phyloP scores from a whole-genome alignment of 805 yeast species.

The Schizosaccharomyces osmophilus region DNA sequence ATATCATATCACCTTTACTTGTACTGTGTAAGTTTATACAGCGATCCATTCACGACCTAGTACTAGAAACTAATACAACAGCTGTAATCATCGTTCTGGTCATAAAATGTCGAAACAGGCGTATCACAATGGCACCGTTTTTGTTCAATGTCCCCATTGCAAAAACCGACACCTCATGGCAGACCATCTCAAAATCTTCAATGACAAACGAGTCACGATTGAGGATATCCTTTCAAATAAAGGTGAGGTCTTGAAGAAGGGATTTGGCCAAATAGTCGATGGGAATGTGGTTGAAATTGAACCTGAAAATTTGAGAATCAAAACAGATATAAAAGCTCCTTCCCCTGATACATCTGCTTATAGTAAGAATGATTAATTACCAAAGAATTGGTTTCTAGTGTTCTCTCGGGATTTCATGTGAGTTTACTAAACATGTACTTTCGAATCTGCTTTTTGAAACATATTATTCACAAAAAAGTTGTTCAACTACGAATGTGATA shows the following conservation, averaged over 20 bases:
- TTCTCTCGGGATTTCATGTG: too few relatives aligned
- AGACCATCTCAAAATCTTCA: conserved; percentile 5
- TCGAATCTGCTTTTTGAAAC: too few relatives aligned
- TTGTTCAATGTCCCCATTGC: conserved; percentile 87
- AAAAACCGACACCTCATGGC: conserved; percentile 19
- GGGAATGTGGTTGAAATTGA: neutral
- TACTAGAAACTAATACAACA: neutral
- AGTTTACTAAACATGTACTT: too few relatives aligned
- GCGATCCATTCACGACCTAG: too few relatives aligned
- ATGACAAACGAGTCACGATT: neutral
- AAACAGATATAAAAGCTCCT: neutral
- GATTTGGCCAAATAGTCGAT: neutral
- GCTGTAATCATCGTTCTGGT: conserved; percentile 55
- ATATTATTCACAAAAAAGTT: too few relatives aligned
- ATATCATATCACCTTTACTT: conserved; percentile 72
- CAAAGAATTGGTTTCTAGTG: too few relatives aligned
- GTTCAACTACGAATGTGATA: too few relatives aligned
- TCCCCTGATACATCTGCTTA: neutral
- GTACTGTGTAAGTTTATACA: conserved; percentile 26
- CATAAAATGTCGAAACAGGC: conserved; percentile 83
- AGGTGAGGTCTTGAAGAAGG: neutral
- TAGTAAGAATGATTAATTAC: neutral
- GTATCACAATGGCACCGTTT: conserved; percentile 60
- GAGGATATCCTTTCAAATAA: conserved; percentile 2
- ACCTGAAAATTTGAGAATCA: neutral